Conservation (phyloP, 2,329 filamentous ascomycete species). For the Verticillium isaacii region DNA sequence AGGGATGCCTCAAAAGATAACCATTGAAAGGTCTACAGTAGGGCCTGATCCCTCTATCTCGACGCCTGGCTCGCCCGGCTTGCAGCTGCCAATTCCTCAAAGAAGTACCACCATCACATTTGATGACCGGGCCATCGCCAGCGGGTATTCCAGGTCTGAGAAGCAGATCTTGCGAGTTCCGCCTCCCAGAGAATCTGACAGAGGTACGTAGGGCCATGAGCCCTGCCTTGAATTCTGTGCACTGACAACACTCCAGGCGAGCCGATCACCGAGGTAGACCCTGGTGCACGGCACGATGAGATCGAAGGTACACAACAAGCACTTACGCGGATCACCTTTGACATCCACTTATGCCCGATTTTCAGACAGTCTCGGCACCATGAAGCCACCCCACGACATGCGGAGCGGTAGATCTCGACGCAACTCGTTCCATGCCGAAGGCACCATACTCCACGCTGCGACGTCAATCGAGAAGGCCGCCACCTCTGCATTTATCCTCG, state of each 20-base stretch:
- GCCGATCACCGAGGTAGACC: neutral
- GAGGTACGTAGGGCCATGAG: neutral
- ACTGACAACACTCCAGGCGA: neutral
- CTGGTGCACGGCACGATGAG: neutral
- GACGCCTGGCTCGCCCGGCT: no score
- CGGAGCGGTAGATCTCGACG: neutral
- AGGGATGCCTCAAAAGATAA: neutral
- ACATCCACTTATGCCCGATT: neutral
- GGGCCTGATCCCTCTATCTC: no score
- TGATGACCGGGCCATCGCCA: neutral
- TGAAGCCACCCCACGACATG: neutral
- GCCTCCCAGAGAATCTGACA: slow-evolving; percentile 5
- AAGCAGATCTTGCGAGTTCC: slow-evolving; percentile 1
- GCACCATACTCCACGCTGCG: slow-evolving; percentile 8
- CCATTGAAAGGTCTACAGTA: neutral
- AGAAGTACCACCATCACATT: neutral
- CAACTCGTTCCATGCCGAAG: slow-evolving; percentile 1
- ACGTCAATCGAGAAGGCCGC: slow-evolving; percentile 13
- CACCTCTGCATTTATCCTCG: slow-evolving; percentile 2
- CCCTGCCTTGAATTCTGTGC: neutral
- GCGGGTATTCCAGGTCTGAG: neutral
- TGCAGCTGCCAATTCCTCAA: neutral
- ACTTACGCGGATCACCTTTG: neutral
- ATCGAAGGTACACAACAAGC: neutral
- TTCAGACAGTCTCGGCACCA: neutral